Evolutionary conservation across 805 yeast species (phyloP).

Genomic region (Schizosaccharomyces osmophilus): DNA sequence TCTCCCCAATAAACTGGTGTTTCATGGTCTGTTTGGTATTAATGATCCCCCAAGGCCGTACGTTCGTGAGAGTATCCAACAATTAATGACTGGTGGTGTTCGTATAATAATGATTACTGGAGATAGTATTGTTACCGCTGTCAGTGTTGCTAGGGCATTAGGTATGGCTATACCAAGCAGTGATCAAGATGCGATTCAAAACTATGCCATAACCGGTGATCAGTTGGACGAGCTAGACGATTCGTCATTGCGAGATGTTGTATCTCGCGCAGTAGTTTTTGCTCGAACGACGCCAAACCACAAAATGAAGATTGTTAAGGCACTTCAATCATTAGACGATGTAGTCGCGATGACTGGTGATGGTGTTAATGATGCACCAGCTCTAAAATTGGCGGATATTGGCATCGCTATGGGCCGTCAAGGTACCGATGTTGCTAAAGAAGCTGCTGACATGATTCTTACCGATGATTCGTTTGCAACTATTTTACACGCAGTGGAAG

Average conservation of each 20-base stretch:
- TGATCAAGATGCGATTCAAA: constrained; percentile 27
- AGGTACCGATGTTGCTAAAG: constrained; percentile 97
- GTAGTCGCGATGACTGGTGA: constrained; percentile 99
- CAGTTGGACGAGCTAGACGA: constrained; percentile 52
- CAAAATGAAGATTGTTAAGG: constrained; percentile 70
- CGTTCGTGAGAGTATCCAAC: constrained; percentile 49
- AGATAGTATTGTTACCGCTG: constrained; percentile 70
- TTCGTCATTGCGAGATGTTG: constrained; percentile 46
- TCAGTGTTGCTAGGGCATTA: constrained; percentile 62
- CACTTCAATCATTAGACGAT: constrained; percentile 82
- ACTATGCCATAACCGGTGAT: constrained; percentile 40
- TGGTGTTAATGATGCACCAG: constrained; percentile 98
- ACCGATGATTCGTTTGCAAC: constrained; percentile 94
- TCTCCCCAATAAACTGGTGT: constrained; percentile 20
- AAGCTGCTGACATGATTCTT: constrained; percentile 91
- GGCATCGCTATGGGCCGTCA: constrained; percentile 70
- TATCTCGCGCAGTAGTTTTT: constrained; percentile 63
- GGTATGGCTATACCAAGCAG: constrained; percentile 41
- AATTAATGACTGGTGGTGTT: constrained; percentile 74
- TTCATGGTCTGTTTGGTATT: constrained; percentile 81
- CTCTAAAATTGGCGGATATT: constrained; percentile 79
- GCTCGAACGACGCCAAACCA: constrained; percentile 93
- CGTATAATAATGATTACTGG: constrained; percentile 97
- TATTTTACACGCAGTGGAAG: constrained; percentile 77
- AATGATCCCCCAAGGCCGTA: constrained; percentile 92